phyloP scores from a whole-genome alignment of 805 yeast species.

The Saccharomyces mikatae region DNA sequence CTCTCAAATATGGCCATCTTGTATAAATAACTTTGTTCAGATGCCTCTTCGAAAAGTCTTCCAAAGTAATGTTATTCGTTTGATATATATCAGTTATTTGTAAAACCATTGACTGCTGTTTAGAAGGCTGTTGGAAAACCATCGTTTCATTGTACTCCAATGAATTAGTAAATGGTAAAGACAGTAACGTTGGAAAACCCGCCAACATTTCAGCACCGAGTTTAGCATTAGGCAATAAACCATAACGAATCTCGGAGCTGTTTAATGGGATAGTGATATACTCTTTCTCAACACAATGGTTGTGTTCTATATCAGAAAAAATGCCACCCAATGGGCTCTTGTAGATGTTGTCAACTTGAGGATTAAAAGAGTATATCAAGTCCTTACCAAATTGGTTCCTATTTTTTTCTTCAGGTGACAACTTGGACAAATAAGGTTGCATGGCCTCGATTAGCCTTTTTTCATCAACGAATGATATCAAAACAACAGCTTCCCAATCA shows the following conservation, averaged over 20 bases:
- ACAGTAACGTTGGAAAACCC: slow-evolving; percentile 80
- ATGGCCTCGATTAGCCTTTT: slow-evolving; percentile 64
- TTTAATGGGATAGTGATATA: slow-evolving; percentile 44
- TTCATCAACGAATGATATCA: slow-evolving; percentile 86
- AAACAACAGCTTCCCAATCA: slow-evolving; percentile 96
- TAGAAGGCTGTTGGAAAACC: slow-evolving; percentile 79
- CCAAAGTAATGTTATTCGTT: slow-evolving; percentile 42
- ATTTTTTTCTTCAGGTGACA: slow-evolving; percentile 59
- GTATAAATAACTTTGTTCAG: slow-evolving; percentile 60
- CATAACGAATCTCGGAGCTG: slow-evolving; percentile 37
- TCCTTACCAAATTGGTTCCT: slow-evolving; percentile 74
- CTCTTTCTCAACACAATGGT: slow-evolving; percentile 64
- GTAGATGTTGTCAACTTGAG: slow-evolving; percentile 60
- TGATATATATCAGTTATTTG: slow-evolving; percentile 47
- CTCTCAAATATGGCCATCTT: slow-evolving; percentile 87
- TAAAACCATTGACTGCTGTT: slow-evolving; percentile 73
- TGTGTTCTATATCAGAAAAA: slow-evolving; percentile 70
- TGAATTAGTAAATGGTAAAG: slow-evolving; percentile 51
- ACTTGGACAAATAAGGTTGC: slow-evolving; percentile 50
- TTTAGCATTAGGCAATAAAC: slow-evolving; percentile 58
- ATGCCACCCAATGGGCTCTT: slow-evolving; percentile 71
- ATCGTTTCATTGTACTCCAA: slow-evolving; percentile 55
- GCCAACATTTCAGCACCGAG: slow-evolving; percentile 68
- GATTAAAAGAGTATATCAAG: slow-evolving; percentile 61
- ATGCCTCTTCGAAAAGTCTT: slow-evolving; percentile 57